Base-by-base conservation (phyloP, 345 rosid genomes). In the Eucalyptus lansdowneana region DNA sequence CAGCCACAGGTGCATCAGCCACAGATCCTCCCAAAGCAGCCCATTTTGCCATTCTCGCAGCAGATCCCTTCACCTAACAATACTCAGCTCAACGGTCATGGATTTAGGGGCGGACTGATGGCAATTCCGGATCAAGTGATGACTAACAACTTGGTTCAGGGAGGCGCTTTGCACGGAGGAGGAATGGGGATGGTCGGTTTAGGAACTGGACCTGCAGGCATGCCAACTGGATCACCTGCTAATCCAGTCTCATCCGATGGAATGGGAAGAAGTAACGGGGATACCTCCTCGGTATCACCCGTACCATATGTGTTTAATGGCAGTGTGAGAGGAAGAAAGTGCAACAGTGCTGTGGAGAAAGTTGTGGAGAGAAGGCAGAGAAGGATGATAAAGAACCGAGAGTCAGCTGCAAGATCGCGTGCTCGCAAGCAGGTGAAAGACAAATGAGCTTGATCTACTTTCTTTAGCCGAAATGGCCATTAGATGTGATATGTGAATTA, bases 331-430 rank as follows among this genome's bases (percentile, higher is more conserved):
- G 99, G 94, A 47, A 96, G 97, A 88, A 98, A 93, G 90, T 88
- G 94, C 31, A 89, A 93, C 92, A 95, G 95, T 76, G 91, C 93
- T 44, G 94, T 97, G 88, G 99, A 98, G 94, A 98, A 96, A 92
- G 99, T 96, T 92, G 97, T 92, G 88, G 99, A 98, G 94, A 96
- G 99, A 94, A 98, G 99, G 93, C 99, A 97, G 87, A 96, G 94
- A 91, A 96, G 99, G 93, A 98, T 98, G 99, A 97, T 98, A 80
- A 98, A 98, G 95, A 98, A 98, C 81, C 95, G 99, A 91, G 99
- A 98, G 91, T 97, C 99, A 25, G 99, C 99, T 92, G 99, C 99
- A 54, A 94, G 99, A 88, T 98, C 99, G 50, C 96, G 99, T 11
- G 99, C 99, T 90, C 99, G 99, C 65, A 98, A 98, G 93, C 99